These are phyloP conservation scores for Gastrolobium villosum DNA, from an alignment of 306 rosid genomes.

Conservation along the genomic window DNA sequence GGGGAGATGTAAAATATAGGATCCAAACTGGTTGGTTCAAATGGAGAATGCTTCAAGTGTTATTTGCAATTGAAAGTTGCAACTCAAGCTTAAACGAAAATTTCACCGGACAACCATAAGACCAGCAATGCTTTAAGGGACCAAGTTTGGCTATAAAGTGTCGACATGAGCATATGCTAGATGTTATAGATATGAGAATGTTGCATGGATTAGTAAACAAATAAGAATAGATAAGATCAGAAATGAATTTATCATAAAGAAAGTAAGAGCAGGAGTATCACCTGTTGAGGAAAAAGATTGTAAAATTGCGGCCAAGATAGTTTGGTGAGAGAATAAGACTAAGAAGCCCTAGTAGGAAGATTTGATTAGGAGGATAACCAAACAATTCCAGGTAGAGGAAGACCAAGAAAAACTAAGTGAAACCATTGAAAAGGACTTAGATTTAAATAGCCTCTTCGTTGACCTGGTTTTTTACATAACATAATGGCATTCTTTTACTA, in stretches of 20 bases:
- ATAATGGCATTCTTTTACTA: neutral
- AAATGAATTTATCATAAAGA: too few species aligned
- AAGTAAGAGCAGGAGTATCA: too few species aligned
- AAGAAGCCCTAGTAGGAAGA: neutral
- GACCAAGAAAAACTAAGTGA: neutral
- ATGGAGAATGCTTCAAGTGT: too few species aligned
- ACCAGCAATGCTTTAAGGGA: too few species aligned
- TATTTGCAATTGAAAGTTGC: too few species aligned
- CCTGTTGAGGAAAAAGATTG: neutral
- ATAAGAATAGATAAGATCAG: too few species aligned
- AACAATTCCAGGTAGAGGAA: neutral
- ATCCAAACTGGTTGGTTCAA: too few species aligned
- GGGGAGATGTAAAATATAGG: too few species aligned
- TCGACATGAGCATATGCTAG: neutral
- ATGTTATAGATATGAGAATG: neutral
- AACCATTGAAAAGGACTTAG: neutral
- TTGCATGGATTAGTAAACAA: neutral
- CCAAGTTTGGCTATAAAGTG: neutral
- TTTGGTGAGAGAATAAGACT: neutral
- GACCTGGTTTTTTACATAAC: neutral
- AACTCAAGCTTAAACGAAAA: too few species aligned
- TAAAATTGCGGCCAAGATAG: too few species aligned
- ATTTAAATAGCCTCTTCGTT: neutral
- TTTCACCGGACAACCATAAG: too few species aligned
- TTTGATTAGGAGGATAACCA: neutral